phyloP scores from a whole-genome alignment of 1,284 basidiomycete species.

The Heliocybe sulcata region DNA sequence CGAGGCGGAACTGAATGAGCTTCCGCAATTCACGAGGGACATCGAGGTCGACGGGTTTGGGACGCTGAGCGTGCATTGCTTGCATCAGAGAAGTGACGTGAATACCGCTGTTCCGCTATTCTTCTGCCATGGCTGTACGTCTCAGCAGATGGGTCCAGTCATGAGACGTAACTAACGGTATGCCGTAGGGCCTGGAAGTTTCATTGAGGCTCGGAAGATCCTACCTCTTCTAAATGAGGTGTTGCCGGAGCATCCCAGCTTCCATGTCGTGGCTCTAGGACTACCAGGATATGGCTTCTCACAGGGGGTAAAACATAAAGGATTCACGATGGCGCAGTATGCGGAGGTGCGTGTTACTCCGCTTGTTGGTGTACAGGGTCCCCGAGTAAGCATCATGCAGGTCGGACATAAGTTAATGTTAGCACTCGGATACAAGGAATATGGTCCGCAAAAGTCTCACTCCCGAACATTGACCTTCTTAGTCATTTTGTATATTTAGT shows the following conservation, averaged over 20 bases:
- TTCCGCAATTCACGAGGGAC: slow-evolving; percentile 13
- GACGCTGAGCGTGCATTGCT: slow-evolving; percentile 14
- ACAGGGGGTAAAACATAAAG: slow-evolving; percentile 17
- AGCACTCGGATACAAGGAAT: slow-evolving; percentile 19
- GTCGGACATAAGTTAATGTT: slow-evolving; percentile 16
- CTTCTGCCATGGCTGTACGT: slow-evolving; percentile 17
- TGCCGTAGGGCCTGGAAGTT: slow-evolving; percentile 55
- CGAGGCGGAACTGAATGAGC: slow-evolving; percentile 12
- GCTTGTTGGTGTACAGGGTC: not conserved
- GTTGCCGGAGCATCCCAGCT: slow-evolving; percentile 11
- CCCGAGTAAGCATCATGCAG: not conserved
- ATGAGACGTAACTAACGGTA: too few relatives aligned
- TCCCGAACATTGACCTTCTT: slow-evolving; percentile 1
- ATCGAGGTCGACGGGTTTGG: slow-evolving; percentile 13
- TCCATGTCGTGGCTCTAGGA: slow-evolving; percentile 9
- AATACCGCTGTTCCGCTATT: slow-evolving; percentile 15
- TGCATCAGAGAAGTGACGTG: slow-evolving; percentile 13
- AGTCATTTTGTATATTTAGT: slow-evolving; percentile 5
- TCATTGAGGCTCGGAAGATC: slow-evolving; percentile 47
- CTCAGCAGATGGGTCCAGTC: too few relatives aligned
- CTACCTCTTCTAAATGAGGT: slow-evolving; percentile 38
- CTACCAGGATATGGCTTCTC: slow-evolving; percentile 27
- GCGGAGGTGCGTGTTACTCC: slow-evolving; percentile 10
- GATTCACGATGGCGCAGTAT: slow-evolving; percentile 23
- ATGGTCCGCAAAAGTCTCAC: slow-evolving; percentile 13